phyloP scores from a whole-genome alignment of 768 basidiomycete genomes.

The Auriscalpium orientale region DNA sequence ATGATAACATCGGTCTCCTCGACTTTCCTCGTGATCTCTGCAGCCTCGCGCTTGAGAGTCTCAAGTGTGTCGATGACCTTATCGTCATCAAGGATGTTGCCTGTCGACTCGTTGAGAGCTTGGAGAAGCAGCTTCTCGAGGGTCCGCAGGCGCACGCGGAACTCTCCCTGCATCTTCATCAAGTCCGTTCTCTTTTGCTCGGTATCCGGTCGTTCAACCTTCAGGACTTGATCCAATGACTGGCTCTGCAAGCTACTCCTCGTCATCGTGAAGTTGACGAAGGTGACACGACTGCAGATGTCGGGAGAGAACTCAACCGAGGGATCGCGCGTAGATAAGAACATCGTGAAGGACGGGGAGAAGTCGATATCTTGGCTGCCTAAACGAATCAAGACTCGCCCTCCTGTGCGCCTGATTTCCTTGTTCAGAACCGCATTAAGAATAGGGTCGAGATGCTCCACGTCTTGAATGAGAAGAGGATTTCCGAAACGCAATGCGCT shows the following conservation, averaged over 20 bases:
- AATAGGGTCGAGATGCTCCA: constrained; percentile 95
- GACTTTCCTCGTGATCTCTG: constrained; percentile 91
- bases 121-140: constrained; percentile 89
- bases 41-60: constrained; percentile 92
- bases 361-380: constrained; percentile 99
- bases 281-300: constrained; percentile 94
- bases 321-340: constrained; percentile 94
- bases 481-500: constrained; percentile 99
- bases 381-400: constrained; percentile 92
- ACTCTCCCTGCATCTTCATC: constrained; percentile 98
- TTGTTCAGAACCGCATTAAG: constrained; percentile 95
- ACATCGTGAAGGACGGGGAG: constrained; percentile 99
- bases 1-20: constrained; percentile 95
- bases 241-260: constrained; percentile 97
- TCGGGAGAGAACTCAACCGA: constrained; percentile 98
- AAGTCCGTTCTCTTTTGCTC: constrained; percentile 93
- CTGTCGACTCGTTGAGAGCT: constrained; percentile 92
- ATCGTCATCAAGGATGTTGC: constrained; percentile 98
- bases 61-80: constrained; percentile 96
- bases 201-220: constrained; percentile 94
- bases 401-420: constrained; percentile 92
- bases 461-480: constrained; percentile 94
- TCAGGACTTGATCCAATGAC: constrained; percentile 93
- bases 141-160: constrained; percentile 84
- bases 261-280: constrained; percentile 98